Percentiles rank a stretch among this genome's conserved stretches.
These are phyloP conservation scores for Debaryomyces tyrocola DNA, from an alignment of 805 yeast genomes.

Conservation along the genomic window DNA sequence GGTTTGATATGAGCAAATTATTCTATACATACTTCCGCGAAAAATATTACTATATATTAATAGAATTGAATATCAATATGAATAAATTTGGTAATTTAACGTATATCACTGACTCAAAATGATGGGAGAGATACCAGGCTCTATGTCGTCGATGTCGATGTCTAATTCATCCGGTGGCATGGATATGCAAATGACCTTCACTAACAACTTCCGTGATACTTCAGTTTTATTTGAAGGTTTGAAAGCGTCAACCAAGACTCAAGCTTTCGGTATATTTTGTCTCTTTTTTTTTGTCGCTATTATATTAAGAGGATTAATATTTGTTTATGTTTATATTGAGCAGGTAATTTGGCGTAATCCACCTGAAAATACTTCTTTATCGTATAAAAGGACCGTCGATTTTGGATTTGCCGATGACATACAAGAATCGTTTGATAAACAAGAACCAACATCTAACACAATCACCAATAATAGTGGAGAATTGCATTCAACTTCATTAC, in stretches of 20 bases:
- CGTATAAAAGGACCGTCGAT: too few relatives aligned
- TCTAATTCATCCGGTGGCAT: not conserved
- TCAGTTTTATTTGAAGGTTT: constrained; percentile 58
- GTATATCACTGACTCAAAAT: not conserved
- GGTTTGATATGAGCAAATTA: too few relatives aligned
- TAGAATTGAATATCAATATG: not conserved
- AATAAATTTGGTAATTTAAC: not conserved
- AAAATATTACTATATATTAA: too few relatives aligned
- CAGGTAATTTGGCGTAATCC: constrained; percentile 53
- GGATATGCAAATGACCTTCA: constrained; percentile 52
- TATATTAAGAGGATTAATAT: constrained; percentile 53
- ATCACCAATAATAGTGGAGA: too few relatives aligned
- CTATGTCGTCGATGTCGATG: not conserved
- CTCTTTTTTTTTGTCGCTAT: constrained; percentile 54
- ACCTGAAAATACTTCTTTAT: not conserved
- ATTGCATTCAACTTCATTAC: too few relatives aligned
- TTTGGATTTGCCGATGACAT: constrained; percentile 3
- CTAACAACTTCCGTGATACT: constrained; percentile 43
- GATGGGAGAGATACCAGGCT: constrained; percentile 1
- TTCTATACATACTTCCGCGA: too few relatives aligned
- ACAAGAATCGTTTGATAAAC: too few relatives aligned
- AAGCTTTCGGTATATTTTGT: constrained; percentile 65
- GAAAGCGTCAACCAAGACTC: constrained; percentile 48
- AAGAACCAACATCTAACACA: too few relatives aligned
- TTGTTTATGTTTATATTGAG: constrained; percentile 57